Percentiles rank a stretch among this genome's conserved stretches.
Evolutionary conservation across 1,284 basidiomycete genomes (phyloP).

Genomic region (Microbotryum silenes-acaulis): DNA sequence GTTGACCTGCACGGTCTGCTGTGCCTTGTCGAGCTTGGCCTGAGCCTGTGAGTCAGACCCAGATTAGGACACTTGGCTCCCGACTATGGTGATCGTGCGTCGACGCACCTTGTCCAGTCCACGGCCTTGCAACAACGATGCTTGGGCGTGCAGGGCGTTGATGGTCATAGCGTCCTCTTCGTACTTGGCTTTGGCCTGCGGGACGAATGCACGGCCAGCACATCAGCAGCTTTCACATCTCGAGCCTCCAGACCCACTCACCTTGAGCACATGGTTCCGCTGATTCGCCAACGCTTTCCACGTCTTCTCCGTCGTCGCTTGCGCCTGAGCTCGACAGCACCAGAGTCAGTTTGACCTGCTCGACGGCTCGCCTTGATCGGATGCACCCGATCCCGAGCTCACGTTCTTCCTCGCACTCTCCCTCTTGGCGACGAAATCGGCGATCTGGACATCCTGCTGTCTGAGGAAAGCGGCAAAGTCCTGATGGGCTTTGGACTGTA

Average conservation of each 20-base stretch:
- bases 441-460: conserved; percentile 60
- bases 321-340: conserved; percentile 42
- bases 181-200: conserved; percentile 78
- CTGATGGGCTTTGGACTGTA: conserved; percentile 60
- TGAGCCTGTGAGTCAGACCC: conserved; percentile 7
- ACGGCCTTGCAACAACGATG: conserved; percentile 82
- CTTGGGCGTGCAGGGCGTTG: conserved; percentile 91
- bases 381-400: conserved; percentile 4
- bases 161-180: conserved; percentile 88
- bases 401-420: conserved; percentile 63
- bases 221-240: too few relatives aligned
- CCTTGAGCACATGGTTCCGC: conserved; percentile 70
- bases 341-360: too few relatives aligned
- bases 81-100: too few relatives aligned
- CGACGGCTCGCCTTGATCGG: too few relatives aligned
- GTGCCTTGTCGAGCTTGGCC: conserved; percentile 76
- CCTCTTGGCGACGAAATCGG: conserved; percentile 59
- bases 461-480: conserved; percentile 37
- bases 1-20: conserved; percentile 79
- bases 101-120: conserved; percentile 80
- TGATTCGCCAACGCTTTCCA: conserved; percentile 79
- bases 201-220: background rate
- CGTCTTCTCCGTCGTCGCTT: conserved; percentile 71
- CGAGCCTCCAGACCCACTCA: conserved; percentile 21
- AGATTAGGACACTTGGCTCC: background rate